Evolutionary conservation across 1,284 basidiomycete species (phyloP).

Genomic region (Ganoderma meredithae): DNA sequence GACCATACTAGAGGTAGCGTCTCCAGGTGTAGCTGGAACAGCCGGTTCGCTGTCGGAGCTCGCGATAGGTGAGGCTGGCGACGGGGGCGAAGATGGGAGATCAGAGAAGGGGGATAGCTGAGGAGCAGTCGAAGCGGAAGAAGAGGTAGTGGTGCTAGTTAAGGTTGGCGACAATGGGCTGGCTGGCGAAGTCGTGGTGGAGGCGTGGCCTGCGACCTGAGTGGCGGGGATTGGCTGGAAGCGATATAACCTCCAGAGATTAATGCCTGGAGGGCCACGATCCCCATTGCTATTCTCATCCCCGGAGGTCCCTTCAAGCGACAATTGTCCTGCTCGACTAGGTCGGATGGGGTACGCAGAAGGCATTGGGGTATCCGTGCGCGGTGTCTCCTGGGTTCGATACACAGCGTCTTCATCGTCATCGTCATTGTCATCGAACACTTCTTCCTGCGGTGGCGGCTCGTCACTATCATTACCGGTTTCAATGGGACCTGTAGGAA

Average conservation of each 20-base stretch:
- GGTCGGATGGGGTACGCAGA: constrained; percentile 23
- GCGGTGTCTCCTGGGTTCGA: constrained; percentile 20
- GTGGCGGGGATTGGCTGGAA: constrained; percentile 69
- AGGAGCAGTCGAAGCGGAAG: constrained; percentile 15
- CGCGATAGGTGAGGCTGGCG: neutral
- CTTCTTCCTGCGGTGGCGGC: constrained; percentile 41
- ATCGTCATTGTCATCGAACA: constrained; percentile 34
- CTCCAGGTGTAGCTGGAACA: constrained; percentile 23
- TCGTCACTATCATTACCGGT: constrained; percentile 33
- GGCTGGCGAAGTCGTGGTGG: constrained; percentile 32
- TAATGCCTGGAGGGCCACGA: constrained; percentile 54
- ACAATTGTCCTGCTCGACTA: constrained; percentile 23
- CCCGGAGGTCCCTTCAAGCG: neutral
- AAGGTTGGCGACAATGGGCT: constrained; percentile 15
- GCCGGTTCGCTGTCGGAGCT: constrained; percentile 23
- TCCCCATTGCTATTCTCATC: constrained; percentile 25
- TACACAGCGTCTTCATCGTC: constrained; percentile 19
- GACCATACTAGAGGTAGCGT: constrained; percentile 52
- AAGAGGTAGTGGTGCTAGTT: constrained; percentile 10
- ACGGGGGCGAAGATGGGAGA: neutral
- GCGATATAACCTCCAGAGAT: constrained; percentile 83
- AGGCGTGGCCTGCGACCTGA: constrained; percentile 34
- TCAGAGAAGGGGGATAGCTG: constrained; percentile 11
- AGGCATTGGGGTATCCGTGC: constrained; percentile 36
- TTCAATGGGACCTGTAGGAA: constrained; percentile 5